phyloP scores from a whole-genome alignment of 306 rosid species.

The Sicyos edulis region DNA sequence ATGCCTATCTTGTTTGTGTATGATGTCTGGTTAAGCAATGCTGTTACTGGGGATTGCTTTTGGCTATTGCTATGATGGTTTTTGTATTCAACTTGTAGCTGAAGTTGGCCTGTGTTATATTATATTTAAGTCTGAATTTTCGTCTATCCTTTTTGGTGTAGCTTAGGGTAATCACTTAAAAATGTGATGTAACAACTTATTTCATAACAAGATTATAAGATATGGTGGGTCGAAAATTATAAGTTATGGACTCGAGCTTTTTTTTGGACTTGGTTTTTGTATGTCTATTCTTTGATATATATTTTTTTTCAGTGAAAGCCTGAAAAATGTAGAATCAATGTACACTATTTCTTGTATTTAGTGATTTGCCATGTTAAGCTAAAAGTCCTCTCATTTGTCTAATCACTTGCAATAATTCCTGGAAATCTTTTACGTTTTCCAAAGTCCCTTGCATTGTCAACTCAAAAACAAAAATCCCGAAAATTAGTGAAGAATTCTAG shows the following conservation, averaged over 20 bases:
- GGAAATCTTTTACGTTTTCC: too few species aligned
- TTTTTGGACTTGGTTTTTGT: too few species aligned
- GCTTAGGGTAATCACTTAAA: too few species aligned
- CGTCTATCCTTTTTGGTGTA: background rate
- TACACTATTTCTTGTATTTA: too few species aligned
- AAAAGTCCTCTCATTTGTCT: background rate
- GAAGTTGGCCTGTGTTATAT: background rate
- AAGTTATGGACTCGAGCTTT: too few species aligned
- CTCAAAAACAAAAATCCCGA: too few species aligned
- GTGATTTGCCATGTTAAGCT: background rate
- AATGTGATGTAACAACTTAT: too few species aligned
- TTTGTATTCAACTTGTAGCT: background rate
- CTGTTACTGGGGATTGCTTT: background rate
- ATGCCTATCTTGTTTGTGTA: background rate
- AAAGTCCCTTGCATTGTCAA: too few species aligned
- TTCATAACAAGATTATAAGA: too few species aligned
- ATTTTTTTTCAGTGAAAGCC: too few species aligned
- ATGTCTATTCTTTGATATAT: too few species aligned
- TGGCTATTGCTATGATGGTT: slow-evolving; percentile 5
- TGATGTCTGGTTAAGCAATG: background rate
- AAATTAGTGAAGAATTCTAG: background rate
- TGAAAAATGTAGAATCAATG: background rate
- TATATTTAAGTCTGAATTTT: background rate
- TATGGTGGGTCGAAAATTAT: too few species aligned
- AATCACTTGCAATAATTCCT: background rate